Conservation (phyloP, 371 early-diverging fungal genomes). For the Umbelopsis sp. region DNA sequence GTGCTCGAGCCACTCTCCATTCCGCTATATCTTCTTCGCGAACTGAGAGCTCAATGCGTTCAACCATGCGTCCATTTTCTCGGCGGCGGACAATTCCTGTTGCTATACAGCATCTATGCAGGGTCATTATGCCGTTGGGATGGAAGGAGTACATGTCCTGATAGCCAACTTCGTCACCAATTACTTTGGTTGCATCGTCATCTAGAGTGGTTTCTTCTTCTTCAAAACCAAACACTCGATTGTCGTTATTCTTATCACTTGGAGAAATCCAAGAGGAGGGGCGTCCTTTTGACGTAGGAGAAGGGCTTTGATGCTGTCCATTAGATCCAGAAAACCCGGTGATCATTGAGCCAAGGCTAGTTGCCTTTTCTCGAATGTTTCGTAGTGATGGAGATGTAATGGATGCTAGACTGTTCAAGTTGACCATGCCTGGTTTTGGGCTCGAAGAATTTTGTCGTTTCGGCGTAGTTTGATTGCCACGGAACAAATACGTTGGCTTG, state of each 20-base stretch:
- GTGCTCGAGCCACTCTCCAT: constrained; percentile 56
- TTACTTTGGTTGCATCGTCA: constrained; percentile 37
- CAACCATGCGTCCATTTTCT: constrained; percentile 54
- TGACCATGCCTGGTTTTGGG: constrained; percentile 4
- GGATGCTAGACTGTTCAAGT: constrained; percentile 6
- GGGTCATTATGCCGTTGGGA: constrained; percentile 58
- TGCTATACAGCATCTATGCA: constrained; percentile 66
- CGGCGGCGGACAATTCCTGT: constrained; percentile 52
- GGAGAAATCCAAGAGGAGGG: constrained; percentile 30
- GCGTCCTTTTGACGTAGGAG: constrained; percentile 22
- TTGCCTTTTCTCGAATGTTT: constrained; percentile 42
- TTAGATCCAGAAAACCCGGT: constrained; percentile 34
- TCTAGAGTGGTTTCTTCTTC: constrained; percentile 45
- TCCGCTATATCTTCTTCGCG: constrained; percentile 65
- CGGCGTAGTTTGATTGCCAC: not conserved
- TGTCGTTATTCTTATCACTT: constrained; percentile 35
- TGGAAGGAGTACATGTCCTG: constrained; percentile 66
- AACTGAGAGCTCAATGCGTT: constrained; percentile 52
- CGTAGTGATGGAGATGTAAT: constrained; percentile 11
- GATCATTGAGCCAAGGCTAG: constrained; percentile 38
- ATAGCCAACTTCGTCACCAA: constrained; percentile 53
- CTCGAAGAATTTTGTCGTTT: not conserved
- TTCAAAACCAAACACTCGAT: constrained; percentile 56
- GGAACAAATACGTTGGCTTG: constrained; percentile 32
- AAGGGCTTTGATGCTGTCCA: constrained; percentile 26